A percentile compares a stretch with the other conserved stretches of the same genome.
Conservation (phyloP, 1,284 basidiomycete species). For the Fereydounia khargensis region DNA sequence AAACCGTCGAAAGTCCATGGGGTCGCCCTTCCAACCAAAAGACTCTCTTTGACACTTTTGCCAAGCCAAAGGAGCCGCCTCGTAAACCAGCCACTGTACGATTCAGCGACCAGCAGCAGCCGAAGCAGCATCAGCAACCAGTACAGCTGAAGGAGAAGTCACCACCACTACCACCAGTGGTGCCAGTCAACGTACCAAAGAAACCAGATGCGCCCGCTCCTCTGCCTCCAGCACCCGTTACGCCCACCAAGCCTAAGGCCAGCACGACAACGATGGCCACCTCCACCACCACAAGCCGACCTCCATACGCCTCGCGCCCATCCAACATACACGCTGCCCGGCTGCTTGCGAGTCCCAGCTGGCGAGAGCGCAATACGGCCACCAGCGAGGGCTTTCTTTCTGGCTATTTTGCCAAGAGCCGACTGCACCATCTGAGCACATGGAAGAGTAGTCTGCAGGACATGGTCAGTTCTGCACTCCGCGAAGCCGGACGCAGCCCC, state of each 20-base stretch:
- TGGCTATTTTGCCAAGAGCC: conserved; percentile 84
- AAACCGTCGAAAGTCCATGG: conserved; percentile 28
- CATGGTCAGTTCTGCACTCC: conserved; percentile 65
- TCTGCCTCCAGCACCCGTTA: conserved; percentile 2
- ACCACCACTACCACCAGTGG: background rate
- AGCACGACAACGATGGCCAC: background rate
- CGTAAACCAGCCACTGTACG: background rate
- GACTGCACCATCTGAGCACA: conserved; percentile 83
- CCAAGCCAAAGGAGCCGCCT: background rate
- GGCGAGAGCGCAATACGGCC: conserved; percentile 84
- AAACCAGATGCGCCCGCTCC: conserved; percentile 12
- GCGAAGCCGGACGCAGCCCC: conserved; percentile 70
- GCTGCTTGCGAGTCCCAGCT: conserved; percentile 58
- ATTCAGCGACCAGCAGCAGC: too few species aligned
- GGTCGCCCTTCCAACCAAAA: conserved; percentile 26
- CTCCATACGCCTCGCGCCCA: conserved; percentile 30
- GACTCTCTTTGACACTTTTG: conserved; percentile 19
- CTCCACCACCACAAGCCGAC: conserved; percentile 1
- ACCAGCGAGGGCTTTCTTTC: conserved; percentile 79
- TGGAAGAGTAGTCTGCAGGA: conserved; percentile 88
- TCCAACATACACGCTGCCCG: conserved; percentile 43
- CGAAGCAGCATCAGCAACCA: too few species aligned
- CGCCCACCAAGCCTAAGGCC: conserved; percentile 9
- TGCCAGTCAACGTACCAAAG: too few species aligned
- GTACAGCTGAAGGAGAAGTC: background rate